A percentile compares a stretch with the other conserved stretches of the same genome.
Evolutionary conservation across 805 yeast genomes (phyloP).

Genomic region (Aciculoconidium aculeatum): DNA sequence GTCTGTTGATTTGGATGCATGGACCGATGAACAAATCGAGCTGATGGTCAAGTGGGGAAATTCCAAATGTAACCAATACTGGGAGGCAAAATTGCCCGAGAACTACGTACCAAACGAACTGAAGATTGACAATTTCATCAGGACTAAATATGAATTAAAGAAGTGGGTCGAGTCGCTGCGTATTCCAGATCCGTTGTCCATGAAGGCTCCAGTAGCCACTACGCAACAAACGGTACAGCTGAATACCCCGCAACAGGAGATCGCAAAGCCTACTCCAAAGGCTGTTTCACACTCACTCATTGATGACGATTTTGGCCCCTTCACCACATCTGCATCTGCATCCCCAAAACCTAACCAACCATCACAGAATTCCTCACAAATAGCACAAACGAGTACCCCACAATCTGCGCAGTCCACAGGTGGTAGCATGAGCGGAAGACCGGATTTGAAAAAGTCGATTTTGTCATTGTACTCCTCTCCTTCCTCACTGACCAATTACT

Average conservation of each 20-base stretch:
- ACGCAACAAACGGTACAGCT: slow-evolving; percentile 1
- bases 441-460: slow-evolving; percentile 88
- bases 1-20: slow-evolving; percentile 89
- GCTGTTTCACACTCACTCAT: too few relatives aligned
- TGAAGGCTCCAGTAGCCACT: slow-evolving; percentile 9
- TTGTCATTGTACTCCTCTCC: slow-evolving; percentile 74
- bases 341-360: slow-evolving; percentile 13
- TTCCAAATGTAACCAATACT: slow-evolving; percentile 65
- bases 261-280: too few relatives aligned
- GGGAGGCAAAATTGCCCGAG: slow-evolving; percentile 77
- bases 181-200: slow-evolving; percentile 55
- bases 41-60: slow-evolving; percentile 87
- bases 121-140: slow-evolving; percentile 82
- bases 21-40: slow-evolving; percentile 90
- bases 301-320: slow-evolving; percentile 40
- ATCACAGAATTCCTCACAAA: slow-evolving; percentile 1
- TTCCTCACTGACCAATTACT: slow-evolving; percentile 22
- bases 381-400: slow-evolving; percentile 7
- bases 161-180: slow-evolving; percentile 67
- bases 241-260: too few relatives aligned
- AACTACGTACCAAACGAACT: slow-evolving; percentile 73
- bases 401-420: slow-evolving; percentile 33
- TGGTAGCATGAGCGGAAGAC: slow-evolving; percentile 42
- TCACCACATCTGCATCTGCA: slow-evolving; percentile 25
- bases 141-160: slow-evolving; percentile 86